Evolutionary conservation across 2,329 filamentous ascomycete species (phyloP), one percentile per base, ranked within the genome.

Genomic region (Periconia macrospinosa): DNA sequence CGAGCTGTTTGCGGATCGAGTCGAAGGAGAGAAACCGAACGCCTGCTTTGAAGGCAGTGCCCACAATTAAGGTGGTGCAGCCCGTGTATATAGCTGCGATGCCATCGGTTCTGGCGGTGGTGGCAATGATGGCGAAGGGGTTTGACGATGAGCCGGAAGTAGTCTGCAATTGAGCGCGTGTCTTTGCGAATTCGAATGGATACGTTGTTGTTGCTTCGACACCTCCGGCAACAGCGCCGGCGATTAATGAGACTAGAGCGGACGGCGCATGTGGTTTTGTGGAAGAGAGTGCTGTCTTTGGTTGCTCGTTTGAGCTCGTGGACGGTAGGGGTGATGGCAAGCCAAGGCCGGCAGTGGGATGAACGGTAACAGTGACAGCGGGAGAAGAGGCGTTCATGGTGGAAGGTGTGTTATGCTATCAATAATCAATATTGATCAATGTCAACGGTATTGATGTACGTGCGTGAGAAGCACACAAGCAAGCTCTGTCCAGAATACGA

Each of bases 191-290:
- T 52, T 72, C 68, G 44, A 71, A 68, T 3, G 70, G 69, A 49
- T 72, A 72, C 3, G 82, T 84, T 18, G 76, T 69, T 2, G 77
- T 73, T 5, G 81, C 80, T 63, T 84, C 82, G 8, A 82, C 70
- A n/a, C 74, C 79, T 13, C 82, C 82, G 6, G 81, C 82, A 11
- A 81, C 59, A 17, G 77, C 80, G 20, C 82, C 82, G 1, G 82
- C 72, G 15, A 80, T 59, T 1, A 84, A 67, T 0, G 80, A 83
- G 9, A 64, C 50, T 1, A 54, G 30, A 5, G 56, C 49, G 10
- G 57, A 56, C 6, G 47, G 51, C 13, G 2, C 30, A n/a, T n/a
- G n/a, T 52, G 14, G 54, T 50, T 10, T 53, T 56, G 20, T 41
- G 19, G 35, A 52, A n/a, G n/a, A n/a, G 49, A 13, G 17, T 46